phyloP scores from a whole-genome alignment of 116 monocot species.

The Iris pallida region DNA sequence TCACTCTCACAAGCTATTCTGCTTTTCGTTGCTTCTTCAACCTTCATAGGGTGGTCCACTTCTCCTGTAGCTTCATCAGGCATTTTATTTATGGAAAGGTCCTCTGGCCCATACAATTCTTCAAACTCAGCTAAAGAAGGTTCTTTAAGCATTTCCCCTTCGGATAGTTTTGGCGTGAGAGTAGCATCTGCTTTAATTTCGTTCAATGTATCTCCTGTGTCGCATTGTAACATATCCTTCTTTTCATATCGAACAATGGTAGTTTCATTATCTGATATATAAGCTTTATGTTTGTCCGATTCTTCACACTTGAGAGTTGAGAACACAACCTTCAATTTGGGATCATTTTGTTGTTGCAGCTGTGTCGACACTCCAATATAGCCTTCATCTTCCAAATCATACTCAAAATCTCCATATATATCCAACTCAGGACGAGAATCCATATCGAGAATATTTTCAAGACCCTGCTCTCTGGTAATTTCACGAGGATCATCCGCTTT shows the following conservation, averaged over 20 bases:
- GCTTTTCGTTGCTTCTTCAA: not conserved
- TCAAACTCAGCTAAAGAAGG: constrained; percentile 15
- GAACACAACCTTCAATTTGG: constrained; percentile 15
- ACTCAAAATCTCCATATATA: constrained; percentile 22
- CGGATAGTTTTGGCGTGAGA: constrained; percentile 7
- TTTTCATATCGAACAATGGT: not conserved
- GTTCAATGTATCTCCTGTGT: not conserved
- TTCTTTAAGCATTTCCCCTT: constrained; percentile 15
- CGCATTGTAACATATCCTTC: constrained; percentile 9
- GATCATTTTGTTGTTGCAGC: constrained; percentile 23
- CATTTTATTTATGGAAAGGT: constrained; percentile 1
- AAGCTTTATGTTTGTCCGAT: not conserved
- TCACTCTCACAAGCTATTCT: constrained; percentile 2
- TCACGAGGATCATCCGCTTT: constrained; percentile 15
- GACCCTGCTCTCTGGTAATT: constrained; percentile 8
- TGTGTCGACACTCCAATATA: constrained; percentile 6
- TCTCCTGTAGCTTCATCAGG: constrained; percentile 6
- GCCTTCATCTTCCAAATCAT: constrained; percentile 19
- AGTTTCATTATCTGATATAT: constrained; percentile 1
- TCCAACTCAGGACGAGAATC: constrained; percentile 15
- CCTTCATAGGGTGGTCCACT: not conserved
- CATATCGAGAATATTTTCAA: constrained; percentile 13
- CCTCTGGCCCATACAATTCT: constrained; percentile 27
- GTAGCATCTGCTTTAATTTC: constrained; percentile 1
- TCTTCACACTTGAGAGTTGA: constrained; percentile 7